Base-by-base conservation (phyloP, 768 basidiomycete genomes). In the Asterophora lycoperdoides region DNA sequence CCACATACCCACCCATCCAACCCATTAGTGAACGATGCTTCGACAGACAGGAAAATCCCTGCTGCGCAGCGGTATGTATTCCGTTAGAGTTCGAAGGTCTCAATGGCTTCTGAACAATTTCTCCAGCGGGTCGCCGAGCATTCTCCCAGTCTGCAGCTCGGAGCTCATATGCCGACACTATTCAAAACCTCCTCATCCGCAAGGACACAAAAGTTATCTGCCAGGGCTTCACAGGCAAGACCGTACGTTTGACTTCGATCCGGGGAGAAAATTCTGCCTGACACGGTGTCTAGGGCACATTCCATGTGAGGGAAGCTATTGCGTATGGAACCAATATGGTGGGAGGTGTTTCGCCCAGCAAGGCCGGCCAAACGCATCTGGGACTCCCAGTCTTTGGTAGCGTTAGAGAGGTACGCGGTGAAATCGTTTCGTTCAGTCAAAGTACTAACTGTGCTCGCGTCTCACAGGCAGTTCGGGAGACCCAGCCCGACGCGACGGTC, bases 321-420 rank as follows among this genome's bases (percentile, higher is more conserved):
- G 92, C 83, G 42, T 99, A 90, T 63, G 95, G 96, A 15, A 98
- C 95, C 50, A 89, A 85, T 53, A 95, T 98, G 89, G 91, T 99
- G 49, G 96, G 96, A 49, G 96, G 96, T 53, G 93, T 96, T 46
- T 94, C 92, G 2, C 91, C 90, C 32, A 92, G 89, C 75, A 98
- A 98, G 70, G 96, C 94, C 46, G 96, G 96, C 11, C 84, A 89
- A 68, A 90, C 81, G 3, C 96, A 99, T 73, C 80, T 99, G 48
- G 95, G 94, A 26, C 78, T 97, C 17, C 96, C 96, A 34, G 84
- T 99, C 28, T 99, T 92, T 60, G 95, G 90, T 36, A 81, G 79
- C 39, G 96, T 99, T 49, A 78, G 78, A 64, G 95, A 98, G 77
- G 93, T 92, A 58, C 57, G 76, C 64, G 13, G 5, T 17, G 48